Percentiles rank a stretch among this genome's conserved stretches.
Conservation (phyloP, 2,329 filamentous ascomycete genomes). For the Hypoxylon sp. region DNA sequence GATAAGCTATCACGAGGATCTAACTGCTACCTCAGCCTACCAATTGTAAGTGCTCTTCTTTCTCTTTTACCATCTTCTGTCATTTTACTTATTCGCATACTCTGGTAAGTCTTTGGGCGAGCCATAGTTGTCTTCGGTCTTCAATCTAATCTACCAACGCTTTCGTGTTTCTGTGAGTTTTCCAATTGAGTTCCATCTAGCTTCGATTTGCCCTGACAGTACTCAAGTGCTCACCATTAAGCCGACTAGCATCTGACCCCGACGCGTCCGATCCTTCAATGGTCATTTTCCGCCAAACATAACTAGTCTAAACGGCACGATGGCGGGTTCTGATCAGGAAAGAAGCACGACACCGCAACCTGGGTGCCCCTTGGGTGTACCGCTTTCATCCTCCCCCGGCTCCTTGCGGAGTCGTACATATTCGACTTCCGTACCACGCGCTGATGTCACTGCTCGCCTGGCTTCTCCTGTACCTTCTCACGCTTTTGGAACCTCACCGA, state of each 20-base stretch:
- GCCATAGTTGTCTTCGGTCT: not conserved
- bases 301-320: conserved; percentile 37
- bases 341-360: conserved; percentile 54
- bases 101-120: conserved; percentile 19
- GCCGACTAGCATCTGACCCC: conserved; percentile 6
- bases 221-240: conserved; percentile 13
- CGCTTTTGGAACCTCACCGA: conserved; percentile 58
- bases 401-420: conserved; percentile 61
- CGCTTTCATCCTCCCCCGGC: conserved; percentile 62
- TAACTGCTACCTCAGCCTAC: conserved; percentile 1
- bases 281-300: conserved; percentile 13
- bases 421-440: conserved; percentile 67
- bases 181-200: conserved; percentile 27
- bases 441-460: conserved; percentile 71
- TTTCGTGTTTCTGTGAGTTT: not conserved
- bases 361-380: conserved; percentile 53
- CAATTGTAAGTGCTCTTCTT: not conserved
- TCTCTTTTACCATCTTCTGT: conserved; percentile 11
- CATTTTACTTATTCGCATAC: conserved; percentile 22
- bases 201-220: conserved; percentile 12
- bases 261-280: conserved; percentile 29
- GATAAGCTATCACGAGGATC: conserved; percentile 38
- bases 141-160: not conserved
- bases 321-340: conserved; percentile 55
- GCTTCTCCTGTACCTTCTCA: conserved; percentile 68